Evolutionary conservation across 306 rosid species (phyloP), one percentile per base, ranked within the genome.

Genomic region (Purshia tridentata): DNA sequence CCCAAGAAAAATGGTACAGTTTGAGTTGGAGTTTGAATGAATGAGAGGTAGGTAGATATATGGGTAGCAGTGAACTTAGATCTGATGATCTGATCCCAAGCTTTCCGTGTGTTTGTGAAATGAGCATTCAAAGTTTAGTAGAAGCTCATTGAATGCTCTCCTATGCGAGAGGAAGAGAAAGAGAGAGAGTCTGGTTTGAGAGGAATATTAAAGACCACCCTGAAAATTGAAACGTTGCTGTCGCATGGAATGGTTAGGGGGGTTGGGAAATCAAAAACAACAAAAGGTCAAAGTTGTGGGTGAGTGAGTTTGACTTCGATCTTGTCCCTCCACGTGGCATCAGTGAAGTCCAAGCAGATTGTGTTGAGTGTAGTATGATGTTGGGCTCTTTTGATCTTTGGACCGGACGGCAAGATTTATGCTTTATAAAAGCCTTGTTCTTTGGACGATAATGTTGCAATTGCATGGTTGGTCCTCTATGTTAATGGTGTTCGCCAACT

Each of bases 81-180:
- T 88, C 71, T 55, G 87, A 86, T 55, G 87, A 86, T 80, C 83
- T 77, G 70, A 63, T 9, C 8, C 46, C 81, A 69, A 66, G 78
- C 6, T 59, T 81, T 88, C 59, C 86, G 92, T 84, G 91, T 69
- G 76, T 63, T 78, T 60, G 46, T 60, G 68, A 81, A 85, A 72
- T 44, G 65, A 70, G 83, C 85, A 75, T 84, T 91, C 86, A 82
- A 88, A 84, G 75, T 19, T 64, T 7, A 20, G 20, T 58, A 69
- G 84, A 50, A 75, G 81, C 2, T 29, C 35, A 29, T 29, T 29
- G 35, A 88, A 84, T 88, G 94, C 76, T 73, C 10, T 67, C 44
- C 66, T 81, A 59, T 70, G 80, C 8, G 47, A 46, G 77, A 22
- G 69, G 49, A 58, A 69, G 68, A 69, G 73, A 65, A 45, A 44